A percentile compares a stretch with the other conserved stretches of the same genome.
phyloP scores from a whole-genome alignment of 257 asterid species.

The Buddleja alternifolia region DNA sequence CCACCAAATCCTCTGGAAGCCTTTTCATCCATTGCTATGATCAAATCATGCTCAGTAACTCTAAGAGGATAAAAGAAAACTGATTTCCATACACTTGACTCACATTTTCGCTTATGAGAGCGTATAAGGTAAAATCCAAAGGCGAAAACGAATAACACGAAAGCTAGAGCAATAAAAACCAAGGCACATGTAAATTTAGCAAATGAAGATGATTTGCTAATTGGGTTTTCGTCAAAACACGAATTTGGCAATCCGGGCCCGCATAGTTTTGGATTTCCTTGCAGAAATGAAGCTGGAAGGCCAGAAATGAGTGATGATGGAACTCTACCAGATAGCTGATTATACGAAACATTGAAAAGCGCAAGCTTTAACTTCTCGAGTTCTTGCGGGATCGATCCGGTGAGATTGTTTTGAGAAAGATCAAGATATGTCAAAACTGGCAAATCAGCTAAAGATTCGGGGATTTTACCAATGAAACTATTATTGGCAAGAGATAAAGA shows the following conservation, averaged over 20 bases:
- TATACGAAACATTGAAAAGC: slow-evolving; percentile 75
- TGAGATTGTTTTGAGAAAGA: slow-evolving; percentile 75
- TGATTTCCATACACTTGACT: slow-evolving; percentile 54
- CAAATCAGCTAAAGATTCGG: slow-evolving; percentile 62
- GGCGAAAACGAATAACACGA: slow-evolving; percentile 44
- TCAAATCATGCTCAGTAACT: slow-evolving; percentile 69
- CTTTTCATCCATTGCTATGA: slow-evolving; percentile 69
- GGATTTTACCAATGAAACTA: slow-evolving; percentile 68
- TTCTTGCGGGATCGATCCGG: slow-evolving; percentile 65
- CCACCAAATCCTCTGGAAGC: slow-evolving; percentile 55
- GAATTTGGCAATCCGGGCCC: slow-evolving; percentile 70
- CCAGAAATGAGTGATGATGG: slow-evolving; percentile 65
- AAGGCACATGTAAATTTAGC: slow-evolving; percentile 53
- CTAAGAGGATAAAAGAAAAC: slow-evolving; percentile 86
- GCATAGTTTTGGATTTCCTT: slow-evolving; percentile 80
- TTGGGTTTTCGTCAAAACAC: slow-evolving; percentile 42
- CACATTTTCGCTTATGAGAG: slow-evolving; percentile 39
- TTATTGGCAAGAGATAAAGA: slow-evolving; percentile 76
- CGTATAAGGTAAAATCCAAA: slow-evolving; percentile 49
- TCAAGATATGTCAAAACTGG: slow-evolving; percentile 84
- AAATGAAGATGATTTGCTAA: slow-evolving; percentile 34
- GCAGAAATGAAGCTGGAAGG: slow-evolving; percentile 79
- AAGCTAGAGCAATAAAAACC: slow-evolving; percentile 48
- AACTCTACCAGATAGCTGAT: slow-evolving; percentile 69
- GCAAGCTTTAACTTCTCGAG: slow-evolving; percentile 83